phyloP scores from a whole-genome alignment of 257 asterid genomes.

The Scutellaria barbata region DNA sequence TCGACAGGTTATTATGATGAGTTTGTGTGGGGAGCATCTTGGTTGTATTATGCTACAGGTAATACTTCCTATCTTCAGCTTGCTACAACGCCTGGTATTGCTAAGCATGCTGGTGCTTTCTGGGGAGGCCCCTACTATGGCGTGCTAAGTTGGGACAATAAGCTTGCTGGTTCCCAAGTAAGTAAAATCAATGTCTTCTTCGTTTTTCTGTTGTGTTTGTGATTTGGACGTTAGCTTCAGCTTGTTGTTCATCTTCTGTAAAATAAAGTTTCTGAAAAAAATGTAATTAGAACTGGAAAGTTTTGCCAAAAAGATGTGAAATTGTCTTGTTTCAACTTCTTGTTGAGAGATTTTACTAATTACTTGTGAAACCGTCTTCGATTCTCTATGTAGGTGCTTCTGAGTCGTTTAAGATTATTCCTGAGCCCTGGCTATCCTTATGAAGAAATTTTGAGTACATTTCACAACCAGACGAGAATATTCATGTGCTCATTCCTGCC shows the following conservation, averaged over 20 bases:
- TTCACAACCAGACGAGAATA: slow-evolving; percentile 90
- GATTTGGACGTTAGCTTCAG: slow-evolving; percentile 6
- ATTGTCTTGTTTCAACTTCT: slow-evolving; percentile 17
- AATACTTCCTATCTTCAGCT: slow-evolving; percentile 80
- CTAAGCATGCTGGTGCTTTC: slow-evolving; percentile 93
- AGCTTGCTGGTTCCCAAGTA: slow-evolving; percentile 96
- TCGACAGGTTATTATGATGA: slow-evolving; percentile 88
- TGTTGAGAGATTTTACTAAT: slow-evolving; percentile 1
- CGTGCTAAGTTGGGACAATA: slow-evolving; percentile 90
- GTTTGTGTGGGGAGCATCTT: slow-evolving; percentile 90
- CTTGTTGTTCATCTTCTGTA: background rate
- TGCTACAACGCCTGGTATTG: slow-evolving; percentile 79
- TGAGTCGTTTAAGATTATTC: slow-evolving; percentile 87
- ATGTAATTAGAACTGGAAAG: background rate
- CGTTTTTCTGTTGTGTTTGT: background rate
- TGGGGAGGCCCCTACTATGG: slow-evolving; percentile 96
- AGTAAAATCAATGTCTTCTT: slow-evolving; percentile 18
- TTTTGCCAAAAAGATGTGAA: background rate
- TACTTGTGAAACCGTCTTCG: slow-evolving; percentile 24
- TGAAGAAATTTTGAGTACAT: slow-evolving; percentile 84
- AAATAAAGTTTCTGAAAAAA: too few relatives aligned
- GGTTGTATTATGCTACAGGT: slow-evolving; percentile 97
- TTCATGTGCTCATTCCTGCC: slow-evolving; percentile 95
- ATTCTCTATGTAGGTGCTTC: slow-evolving; percentile 62
- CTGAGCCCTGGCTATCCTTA: slow-evolving; percentile 96